Evolutionary conservation across 345 rosid species (phyloP).

Genomic region (Hibiscus tridactylites): DNA sequence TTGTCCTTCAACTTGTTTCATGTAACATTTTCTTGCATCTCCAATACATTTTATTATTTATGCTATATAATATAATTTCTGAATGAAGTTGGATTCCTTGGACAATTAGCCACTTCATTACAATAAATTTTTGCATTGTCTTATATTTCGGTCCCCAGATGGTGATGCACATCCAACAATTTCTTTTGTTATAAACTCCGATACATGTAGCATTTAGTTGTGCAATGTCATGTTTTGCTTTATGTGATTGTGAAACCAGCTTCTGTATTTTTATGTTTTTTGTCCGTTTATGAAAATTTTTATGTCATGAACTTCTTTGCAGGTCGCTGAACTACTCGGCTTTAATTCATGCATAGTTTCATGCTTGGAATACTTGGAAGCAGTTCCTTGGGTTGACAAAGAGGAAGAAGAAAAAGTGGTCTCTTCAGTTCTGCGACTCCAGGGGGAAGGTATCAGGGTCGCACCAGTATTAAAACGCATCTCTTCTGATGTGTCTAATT

Average conservation of each 20-base stretch:
- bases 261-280: neutral
- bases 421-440: conserved; percentile 58
- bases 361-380: conserved; percentile 91
- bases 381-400: conserved; percentile 97
- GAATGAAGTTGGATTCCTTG: neutral
- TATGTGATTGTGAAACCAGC: neutral
- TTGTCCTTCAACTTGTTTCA: neutral
- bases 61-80: neutral
- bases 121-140: neutral
- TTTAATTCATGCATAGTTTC: conserved; percentile 61
- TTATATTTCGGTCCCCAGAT: neutral
- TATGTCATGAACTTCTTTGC: conserved; percentile 7
- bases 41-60: neutral
- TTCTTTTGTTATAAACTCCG: neutral
- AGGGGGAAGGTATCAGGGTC: conserved; percentile 57
- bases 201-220: neutral
- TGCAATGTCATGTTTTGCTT: neutral
- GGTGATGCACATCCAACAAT: neutral
- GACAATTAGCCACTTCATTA: neutral
- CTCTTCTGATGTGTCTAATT: conserved; percentile 43
- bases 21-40: neutral
- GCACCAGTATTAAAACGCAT: conserved; percentile 71
- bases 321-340: conserved; percentile 76
- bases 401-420: conserved; percentile 95
- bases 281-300: neutral